Conservation (phyloP, 257 asterid genomes). For the Primulina eburnea region DNA sequence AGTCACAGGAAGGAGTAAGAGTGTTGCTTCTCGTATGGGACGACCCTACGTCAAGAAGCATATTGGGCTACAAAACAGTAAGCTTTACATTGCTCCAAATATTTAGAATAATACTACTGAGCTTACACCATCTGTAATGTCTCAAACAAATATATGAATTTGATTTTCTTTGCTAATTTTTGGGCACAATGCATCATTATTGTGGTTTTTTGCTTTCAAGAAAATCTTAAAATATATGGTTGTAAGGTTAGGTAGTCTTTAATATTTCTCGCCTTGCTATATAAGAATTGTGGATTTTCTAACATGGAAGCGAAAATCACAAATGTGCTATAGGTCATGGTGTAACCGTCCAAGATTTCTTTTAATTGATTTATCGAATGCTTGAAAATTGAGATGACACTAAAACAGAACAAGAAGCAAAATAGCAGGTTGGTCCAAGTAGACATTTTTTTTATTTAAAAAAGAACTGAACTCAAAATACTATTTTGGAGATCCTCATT, state of each 20-base stretch:
- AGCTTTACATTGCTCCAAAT: slow-evolving; percentile 30
- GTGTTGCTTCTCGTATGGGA: slow-evolving; percentile 96
- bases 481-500: slow-evolving; percentile 5
- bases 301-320: neutral
- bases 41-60: slow-evolving; percentile 95
- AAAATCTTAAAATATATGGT: slow-evolving; percentile 10
- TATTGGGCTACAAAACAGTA: slow-evolving; percentile 89
- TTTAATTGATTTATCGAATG: neutral
- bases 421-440: neutral
- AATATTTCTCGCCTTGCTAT: slow-evolving; percentile 1
- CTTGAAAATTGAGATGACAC: neutral
- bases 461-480: neutral
- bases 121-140: slow-evolving; percentile 14
- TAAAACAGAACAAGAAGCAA: neutral
- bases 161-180: slow-evolving; percentile 21
- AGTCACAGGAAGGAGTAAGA: slow-evolving; percentile 98
- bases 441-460: neutral
- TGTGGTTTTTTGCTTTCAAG: neutral
- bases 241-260: slow-evolving; percentile 9
- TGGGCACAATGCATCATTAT: neutral
- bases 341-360: neutral
- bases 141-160: slow-evolving; percentile 11
- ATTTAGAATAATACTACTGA: slow-evolving; percentile 9
- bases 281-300: neutral
- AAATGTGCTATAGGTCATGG: neutral